Evolutionary conservation across 2,329 filamentous ascomycete genomes (phyloP), one percentile per base, ranked within the genome.

Genomic region (Hansfordia pulvinata): DNA sequence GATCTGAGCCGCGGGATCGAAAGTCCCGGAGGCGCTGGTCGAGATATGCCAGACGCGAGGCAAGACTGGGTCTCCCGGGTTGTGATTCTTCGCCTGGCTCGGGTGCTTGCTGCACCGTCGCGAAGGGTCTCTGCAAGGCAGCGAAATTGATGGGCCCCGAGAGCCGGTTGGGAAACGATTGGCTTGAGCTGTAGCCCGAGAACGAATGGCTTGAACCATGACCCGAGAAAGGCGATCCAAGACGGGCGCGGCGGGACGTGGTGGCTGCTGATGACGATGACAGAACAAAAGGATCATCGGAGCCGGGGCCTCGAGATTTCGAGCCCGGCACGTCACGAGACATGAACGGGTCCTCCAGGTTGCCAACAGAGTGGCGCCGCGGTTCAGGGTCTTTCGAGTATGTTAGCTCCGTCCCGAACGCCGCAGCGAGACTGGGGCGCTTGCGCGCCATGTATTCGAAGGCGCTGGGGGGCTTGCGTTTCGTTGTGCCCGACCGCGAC

Each of bases 151-250:
- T 48, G 3, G 58, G 54, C 35, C 62, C 60, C 17, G 58, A 61
- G 17, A 64, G 44, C 20, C 71, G 60, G 31, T 65, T 68, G n/a
- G 72, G 71, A 34, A 75, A 71, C 23, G 70, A 75, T 39, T 69
- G 60, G 44, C 64, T 71, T 9, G 62, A 55, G 29, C 47, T 54
- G 8, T 55, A 44, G 18, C 55, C 56, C 6, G 58, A 52, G 34
- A 75, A 71, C 23, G 70, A 75, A 39, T 69, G 60, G 44, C 64
- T 71, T 9, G 62, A 55, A 29, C 47, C 54, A 8, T 55, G 44
- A 18, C 55, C 56, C 6, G 58, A 52, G 35, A 76, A 76, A 0
- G 71, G 71, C 5, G 71, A 76, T 17, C 71, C 67, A 4, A 76
- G 56, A 6, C 69, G 60, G 10, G 58, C 53, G 20, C 59, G 61